Conservation (phyloP, 2,329 filamentous ascomycete species). For the Ceratocystis huliohia region DNA sequence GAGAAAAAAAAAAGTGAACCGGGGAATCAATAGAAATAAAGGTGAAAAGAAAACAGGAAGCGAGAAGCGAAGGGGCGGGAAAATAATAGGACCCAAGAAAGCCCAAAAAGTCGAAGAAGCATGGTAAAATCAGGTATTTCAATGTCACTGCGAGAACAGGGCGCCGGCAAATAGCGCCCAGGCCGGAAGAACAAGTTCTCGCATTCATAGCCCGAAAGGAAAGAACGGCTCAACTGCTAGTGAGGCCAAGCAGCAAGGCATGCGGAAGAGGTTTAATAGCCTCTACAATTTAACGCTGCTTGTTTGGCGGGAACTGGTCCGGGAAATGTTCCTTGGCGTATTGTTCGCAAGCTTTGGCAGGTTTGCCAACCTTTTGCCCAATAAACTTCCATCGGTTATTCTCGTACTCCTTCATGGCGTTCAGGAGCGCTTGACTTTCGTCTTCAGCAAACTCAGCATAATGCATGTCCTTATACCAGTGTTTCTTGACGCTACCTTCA, state of each 20-base stretch:
- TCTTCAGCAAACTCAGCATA: constrained; percentile 97
- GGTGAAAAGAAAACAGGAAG: constrained; percentile 4
- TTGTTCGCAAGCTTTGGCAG: constrained; percentile 71
- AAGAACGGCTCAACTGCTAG: not conserved
- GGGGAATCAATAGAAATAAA: constrained; percentile 11
- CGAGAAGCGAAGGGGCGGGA: not conserved
- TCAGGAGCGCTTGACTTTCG: constrained; percentile 72
- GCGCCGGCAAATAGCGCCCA: not conserved
- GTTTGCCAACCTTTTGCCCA: constrained; percentile 92
- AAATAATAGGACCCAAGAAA: not conserved
- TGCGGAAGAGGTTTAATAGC: not conserved
- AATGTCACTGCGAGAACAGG: not conserved
- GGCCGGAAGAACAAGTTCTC: not conserved
- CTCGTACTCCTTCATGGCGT: constrained; percentile 97
- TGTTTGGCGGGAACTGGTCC: constrained; percentile 26
- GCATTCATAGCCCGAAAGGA: not conserved
- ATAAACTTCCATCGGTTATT: constrained; percentile 98
- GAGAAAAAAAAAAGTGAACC: not conserved
- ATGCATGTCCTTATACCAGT: constrained; percentile 99
- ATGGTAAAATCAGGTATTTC: not conserved
- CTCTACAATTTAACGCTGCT: constrained; percentile 14
- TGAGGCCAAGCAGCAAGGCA: too few species aligned
- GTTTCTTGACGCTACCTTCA: constrained; percentile 97
- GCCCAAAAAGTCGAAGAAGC: not conserved
- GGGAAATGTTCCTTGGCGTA: constrained; percentile 93